Evolutionary conservation across 2,329 filamentous ascomycete genomes (phyloP).

Genomic region (Colletotrichum tanaceti): DNA sequence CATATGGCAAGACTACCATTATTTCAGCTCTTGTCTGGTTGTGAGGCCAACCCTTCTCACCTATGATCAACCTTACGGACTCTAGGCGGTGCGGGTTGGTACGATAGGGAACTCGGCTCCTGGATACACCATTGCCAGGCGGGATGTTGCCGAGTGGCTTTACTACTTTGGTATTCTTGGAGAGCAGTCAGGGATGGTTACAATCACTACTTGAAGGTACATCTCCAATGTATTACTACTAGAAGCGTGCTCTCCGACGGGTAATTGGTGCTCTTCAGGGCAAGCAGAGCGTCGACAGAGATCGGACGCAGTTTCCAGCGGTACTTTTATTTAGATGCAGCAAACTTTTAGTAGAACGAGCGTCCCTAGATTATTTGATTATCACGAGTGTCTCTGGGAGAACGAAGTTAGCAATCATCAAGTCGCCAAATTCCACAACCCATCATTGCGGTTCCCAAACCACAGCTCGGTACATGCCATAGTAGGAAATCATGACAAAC

Average conservation of each 20-base stretch:
- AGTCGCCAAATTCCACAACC: background rate
- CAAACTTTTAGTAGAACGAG: background rate
- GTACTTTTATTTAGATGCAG: background rate
- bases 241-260: background rate
- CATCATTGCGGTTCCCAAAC: background rate
- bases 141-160: constrained; percentile 7
- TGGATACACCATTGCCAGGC: constrained; percentile 4
- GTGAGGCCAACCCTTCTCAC: constrained; percentile 18
- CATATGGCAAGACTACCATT: background rate
- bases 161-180: constrained; percentile 7
- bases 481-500: background rate
- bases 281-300: background rate
- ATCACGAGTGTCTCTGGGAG: background rate
- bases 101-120: constrained; percentile 1
- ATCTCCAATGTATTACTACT: background rate
- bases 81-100: constrained; percentile 11
- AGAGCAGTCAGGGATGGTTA: background rate
- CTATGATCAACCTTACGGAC: background rate
- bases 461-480: background rate
- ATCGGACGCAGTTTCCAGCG: background rate
- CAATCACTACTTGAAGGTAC: constrained; percentile 11
- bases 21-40: constrained; percentile 10
- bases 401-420: background rate
- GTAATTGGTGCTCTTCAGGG: too few species aligned
- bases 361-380: too few species aligned